phyloP scores from a whole-genome alignment of 306 rosid genomes.

The Pyrus communis region DNA sequence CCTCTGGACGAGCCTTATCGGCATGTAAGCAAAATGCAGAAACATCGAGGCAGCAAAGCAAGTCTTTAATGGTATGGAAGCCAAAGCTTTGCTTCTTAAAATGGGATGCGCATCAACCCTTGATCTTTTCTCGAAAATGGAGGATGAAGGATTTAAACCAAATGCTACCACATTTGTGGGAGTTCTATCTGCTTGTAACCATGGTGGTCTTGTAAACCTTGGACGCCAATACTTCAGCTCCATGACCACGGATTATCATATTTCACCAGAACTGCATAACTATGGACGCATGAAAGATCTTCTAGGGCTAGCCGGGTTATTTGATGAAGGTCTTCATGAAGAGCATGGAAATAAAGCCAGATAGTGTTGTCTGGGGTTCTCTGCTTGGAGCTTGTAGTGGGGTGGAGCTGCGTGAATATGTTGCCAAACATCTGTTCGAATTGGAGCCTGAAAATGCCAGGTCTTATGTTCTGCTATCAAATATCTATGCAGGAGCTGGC shows the following conservation, averaged over 20 bases:
- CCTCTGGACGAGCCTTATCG: slow-evolving; percentile 64
- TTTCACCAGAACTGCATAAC: slow-evolving; percentile 59
- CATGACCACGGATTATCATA: slow-evolving; percentile 43
- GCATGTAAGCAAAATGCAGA: slow-evolving; percentile 85
- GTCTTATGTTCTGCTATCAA: slow-evolving; percentile 65
- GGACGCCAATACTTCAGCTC: slow-evolving; percentile 50
- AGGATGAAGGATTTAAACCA: slow-evolving; percentile 37
- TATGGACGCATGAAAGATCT: slow-evolving; percentile 80
- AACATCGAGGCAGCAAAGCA: slow-evolving; percentile 54
- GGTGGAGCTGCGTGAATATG: slow-evolving; percentile 57
- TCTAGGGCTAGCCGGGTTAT: slow-evolving; percentile 59
- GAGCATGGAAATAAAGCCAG: slow-evolving; percentile 71
- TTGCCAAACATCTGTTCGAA: slow-evolving; percentile 53
- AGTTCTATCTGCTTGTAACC: slow-evolving; percentile 73
- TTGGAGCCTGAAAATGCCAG: slow-evolving; percentile 69
- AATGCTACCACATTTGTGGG: slow-evolving; percentile 82
- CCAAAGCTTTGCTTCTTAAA: slow-evolving; percentile 64
- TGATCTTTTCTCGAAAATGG: slow-evolving; percentile 45
- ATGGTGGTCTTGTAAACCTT: slow-evolving; percentile 56
- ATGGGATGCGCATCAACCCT: slow-evolving; percentile 59
- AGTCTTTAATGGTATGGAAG: slow-evolving; percentile 47
- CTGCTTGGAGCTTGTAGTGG: slow-evolving; percentile 74
- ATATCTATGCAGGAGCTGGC: slow-evolving; percentile 70
- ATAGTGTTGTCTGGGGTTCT: slow-evolving; percentile 83
- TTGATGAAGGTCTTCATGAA: slow-evolving; percentile 53